Conservation (phyloP, 805 yeast genomes). For the Zygotorulaspora florentina region DNA sequence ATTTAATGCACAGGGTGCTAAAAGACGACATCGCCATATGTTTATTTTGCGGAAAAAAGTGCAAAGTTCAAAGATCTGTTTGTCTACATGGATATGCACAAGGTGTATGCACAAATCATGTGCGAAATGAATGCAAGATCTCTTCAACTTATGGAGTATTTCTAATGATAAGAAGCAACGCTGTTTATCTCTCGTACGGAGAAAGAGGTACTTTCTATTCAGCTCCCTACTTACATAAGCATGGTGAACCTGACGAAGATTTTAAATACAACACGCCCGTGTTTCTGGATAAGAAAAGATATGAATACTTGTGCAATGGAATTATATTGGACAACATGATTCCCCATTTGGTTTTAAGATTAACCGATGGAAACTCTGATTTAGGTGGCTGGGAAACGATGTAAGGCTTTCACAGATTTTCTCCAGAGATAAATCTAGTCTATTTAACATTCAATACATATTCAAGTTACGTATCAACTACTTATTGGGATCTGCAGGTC, state of each 20-base stretch:
- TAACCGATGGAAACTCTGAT: constrained; percentile 73
- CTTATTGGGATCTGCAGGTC: not conserved
- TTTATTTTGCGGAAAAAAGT: constrained; percentile 67
- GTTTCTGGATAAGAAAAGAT: constrained; percentile 55
- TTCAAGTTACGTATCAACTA: not conserved
- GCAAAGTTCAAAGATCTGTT: constrained; percentile 61
- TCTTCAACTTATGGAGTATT: constrained; percentile 26
- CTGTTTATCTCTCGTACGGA: constrained; percentile 51
- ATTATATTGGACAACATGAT: constrained; percentile 79
- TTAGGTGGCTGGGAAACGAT: constrained; percentile 90
- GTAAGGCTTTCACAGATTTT: constrained; percentile 7
- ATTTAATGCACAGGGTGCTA: constrained; percentile 38
- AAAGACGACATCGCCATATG: constrained; percentile 76
- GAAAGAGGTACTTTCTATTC: constrained; percentile 74
- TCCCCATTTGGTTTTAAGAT: constrained; percentile 71
- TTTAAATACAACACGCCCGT: constrained; percentile 69
- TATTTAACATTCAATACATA: not conserved
- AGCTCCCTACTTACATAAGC: constrained; percentile 80
- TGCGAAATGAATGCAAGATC: constrained; percentile 49
- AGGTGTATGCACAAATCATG: constrained; percentile 83
- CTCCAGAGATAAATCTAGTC: too few species aligned
- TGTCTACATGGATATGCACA: constrained; percentile 42
- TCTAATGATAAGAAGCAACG: constrained; percentile 24
- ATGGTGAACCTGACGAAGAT: constrained; percentile 81
- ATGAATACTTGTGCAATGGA: constrained; percentile 58